Base-by-base conservation (phyloP, 441 rosid species). In the Bocquillonia castaneifolia region DNA sequence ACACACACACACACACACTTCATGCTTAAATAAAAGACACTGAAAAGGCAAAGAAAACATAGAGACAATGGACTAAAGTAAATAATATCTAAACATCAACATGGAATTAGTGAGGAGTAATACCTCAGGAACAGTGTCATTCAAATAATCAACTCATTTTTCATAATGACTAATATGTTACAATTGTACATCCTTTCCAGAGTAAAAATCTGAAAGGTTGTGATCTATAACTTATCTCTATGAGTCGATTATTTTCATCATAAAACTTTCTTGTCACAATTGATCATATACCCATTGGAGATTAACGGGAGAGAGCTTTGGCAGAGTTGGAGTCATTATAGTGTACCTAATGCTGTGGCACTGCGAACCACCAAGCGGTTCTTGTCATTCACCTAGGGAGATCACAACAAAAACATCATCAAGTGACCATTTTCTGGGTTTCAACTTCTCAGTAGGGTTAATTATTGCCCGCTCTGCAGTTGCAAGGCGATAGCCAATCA, bases 401-500 rank as follows among this genome's bases (percentile, higher is more conserved):
- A 90, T 86, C 71, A 92, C 96, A 23, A 90, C 93, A 66, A 86
- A 90, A 66, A 92, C 90, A 80, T 86, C 98, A 67, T 74, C 92
- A 61, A 88, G 83, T 0, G 93, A 82, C 98, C 98, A 92, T 81
- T 84, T 90, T 79, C 81, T 83, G 48, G 72, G 82, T 64, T 81
- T 76, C 8, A 82, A 85, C 68, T 87, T 90, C 55, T 77, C 75
- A 0, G 82, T 69, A 64, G 96, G 97, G 77, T 90, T 92, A 40
- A 92, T 90, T 63, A 85, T 70, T 56, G 96, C 96, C 29, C 77
- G 80, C 32, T 90, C 97, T 20, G 81, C 62, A 48, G 68, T 70
- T 13, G 85, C 85, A 34, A 81, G 89, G 32, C 98, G 92, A 76
- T 84, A 89, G 23, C 94, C 98, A 8, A 90, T 87, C 26, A 89